phyloP scores from a whole-genome alignment of 2,329 filamentous ascomycete species.

The Aspergillus ustus region DNA sequence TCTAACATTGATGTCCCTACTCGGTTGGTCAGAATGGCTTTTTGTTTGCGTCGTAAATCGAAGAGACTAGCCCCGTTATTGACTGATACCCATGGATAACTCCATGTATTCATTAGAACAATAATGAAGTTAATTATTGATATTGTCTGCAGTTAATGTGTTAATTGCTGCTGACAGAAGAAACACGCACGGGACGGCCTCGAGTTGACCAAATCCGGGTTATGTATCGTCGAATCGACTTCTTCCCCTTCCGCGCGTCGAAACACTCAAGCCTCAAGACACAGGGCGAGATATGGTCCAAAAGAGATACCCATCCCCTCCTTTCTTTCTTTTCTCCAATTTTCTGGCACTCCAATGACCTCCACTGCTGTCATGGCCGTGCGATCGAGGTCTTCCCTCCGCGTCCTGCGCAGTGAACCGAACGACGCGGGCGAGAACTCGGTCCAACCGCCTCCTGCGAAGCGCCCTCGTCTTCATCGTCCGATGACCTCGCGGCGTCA shows the following conservation, averaged over 20 bases:
- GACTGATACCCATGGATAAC: neutral
- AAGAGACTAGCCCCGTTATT: neutral
- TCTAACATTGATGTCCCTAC: neutral
- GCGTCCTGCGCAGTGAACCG: slow-evolving; percentile 38
- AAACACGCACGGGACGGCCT: slow-evolving; percentile 13
- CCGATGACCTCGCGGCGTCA: slow-evolving; percentile 28
- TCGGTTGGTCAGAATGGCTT: neutral
- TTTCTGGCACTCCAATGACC: slow-evolving; percentile 15
- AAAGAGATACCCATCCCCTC: slow-evolving; percentile 1
- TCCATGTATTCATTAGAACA: neutral
- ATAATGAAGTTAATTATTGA: neutral
- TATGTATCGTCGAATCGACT: neutral
- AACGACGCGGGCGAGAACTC: slow-evolving; percentile 23
- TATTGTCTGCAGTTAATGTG: neutral
- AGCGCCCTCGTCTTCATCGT: slow-evolving; percentile 31
- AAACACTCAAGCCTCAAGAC: neutral
- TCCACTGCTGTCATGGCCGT: slow-evolving; percentile 36
- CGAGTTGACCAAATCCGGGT: slow-evolving; percentile 12
- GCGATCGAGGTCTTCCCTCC: slow-evolving; percentile 39
- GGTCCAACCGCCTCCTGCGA: slow-evolving; percentile 28
- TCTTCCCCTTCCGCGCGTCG: slow-evolving; percentile 8
- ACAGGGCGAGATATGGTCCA: neutral
- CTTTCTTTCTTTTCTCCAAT: neutral
- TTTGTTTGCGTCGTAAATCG: neutral
- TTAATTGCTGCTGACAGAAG: neutral